Percentiles rank a stretch among this genome's conserved stretches.
Conservation (phyloP, 78 protist genomes). For the Dictyostelium discoideum region dicty_2.7 NC_007088.5:1726501-1727000, state of each 20-base stretch:
- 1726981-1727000: neutral
- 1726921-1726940: neutral
- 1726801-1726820: neutral
- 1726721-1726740: constrained; percentile 36
- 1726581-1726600: neutral
- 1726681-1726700: neutral
- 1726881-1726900: neutral
- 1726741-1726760: neutral
- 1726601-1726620: constrained; percentile 1
- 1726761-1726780: neutral
- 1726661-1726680: constrained; percentile 35
- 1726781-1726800: neutral
- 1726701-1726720: neutral
- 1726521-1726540: neutral
- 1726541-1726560: neutral
- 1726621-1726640: constrained; percentile 14
- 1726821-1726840: neutral
- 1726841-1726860: neutral
- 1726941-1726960: neutral
- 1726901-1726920: constrained; percentile 48
- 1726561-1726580: neutral
- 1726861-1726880: constrained; percentile 16
- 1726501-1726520: neutral
- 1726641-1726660: neutral
- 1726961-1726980: constrained; percentile 34